Evolutionary conservation across 1,139 yeast genomes (phyloP).

Genomic region (Barnettozyma hawaiiensis): DNA sequence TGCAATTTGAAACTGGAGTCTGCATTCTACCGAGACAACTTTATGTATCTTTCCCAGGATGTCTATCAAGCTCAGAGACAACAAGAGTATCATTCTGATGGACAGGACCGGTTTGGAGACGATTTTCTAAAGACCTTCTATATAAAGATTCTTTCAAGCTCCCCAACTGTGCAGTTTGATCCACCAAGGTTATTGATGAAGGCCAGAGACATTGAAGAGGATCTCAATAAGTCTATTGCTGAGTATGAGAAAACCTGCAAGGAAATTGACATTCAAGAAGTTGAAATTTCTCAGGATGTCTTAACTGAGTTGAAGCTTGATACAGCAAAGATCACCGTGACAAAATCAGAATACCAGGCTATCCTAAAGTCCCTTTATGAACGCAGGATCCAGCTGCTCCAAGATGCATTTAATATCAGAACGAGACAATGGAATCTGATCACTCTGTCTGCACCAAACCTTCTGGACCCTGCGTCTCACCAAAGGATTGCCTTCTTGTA

Average conservation of each 20-base stretch:
- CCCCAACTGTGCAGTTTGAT: conserved; percentile 70
- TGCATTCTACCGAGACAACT: conserved; percentile 71
- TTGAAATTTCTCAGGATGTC: conserved; percentile 21
- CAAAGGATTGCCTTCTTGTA: conserved; percentile 74
- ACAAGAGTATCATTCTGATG: conserved; percentile 3
- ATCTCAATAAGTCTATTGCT: conserved; percentile 33
- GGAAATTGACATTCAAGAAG: conserved; percentile 3
- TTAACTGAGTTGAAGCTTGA: conserved; percentile 20
- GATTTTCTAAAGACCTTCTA: conserved; percentile 49
- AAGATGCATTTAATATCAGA: conserved; percentile 34
- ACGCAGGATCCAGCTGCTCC: conserved; percentile 34
- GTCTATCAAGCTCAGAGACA: conserved; percentile 25
- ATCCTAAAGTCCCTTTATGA: conserved; percentile 31
- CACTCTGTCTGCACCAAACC: conserved; percentile 41
- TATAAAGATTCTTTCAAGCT: conserved; percentile 54
- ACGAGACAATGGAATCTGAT: conserved; percentile 59
- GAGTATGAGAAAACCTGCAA: conserved; percentile 23
- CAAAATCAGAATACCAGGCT: conserved; percentile 18
- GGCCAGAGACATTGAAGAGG: conserved; percentile 50
- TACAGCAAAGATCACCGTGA: background rate
- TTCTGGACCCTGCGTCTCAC: conserved; percentile 64
- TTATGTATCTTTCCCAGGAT: conserved; percentile 43
- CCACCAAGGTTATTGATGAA: conserved; percentile 56
- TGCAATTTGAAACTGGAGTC: conserved; percentile 78
- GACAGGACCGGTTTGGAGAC: conserved; percentile 31